These are phyloP conservation scores for Isatis tinctoria DNA, from an alignment of 345 rosid genomes.

Conservation along the genomic window DNA sequence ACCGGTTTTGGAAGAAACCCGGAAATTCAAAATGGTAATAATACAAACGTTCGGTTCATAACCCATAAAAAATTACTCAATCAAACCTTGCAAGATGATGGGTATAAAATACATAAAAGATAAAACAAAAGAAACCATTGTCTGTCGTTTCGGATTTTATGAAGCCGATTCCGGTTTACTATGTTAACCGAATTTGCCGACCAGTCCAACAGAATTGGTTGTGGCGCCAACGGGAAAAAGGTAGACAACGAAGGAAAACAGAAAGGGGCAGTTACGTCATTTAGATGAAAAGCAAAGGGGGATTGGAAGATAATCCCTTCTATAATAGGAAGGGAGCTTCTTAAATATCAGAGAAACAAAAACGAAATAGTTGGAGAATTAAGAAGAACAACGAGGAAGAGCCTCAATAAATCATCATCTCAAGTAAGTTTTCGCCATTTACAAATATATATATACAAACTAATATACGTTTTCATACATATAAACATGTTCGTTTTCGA, in stretches of 20 bases:
- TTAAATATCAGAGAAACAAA: conserved; percentile 5
- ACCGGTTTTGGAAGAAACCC: not conserved
- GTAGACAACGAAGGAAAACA: not conserved
- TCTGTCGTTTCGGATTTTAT: not conserved
- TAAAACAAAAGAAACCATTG: not conserved
- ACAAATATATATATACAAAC: not conserved
- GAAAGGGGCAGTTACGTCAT: conserved; percentile 23
- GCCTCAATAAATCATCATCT: conserved; percentile 7
- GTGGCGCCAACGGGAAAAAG: conserved; percentile 17
- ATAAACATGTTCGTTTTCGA: not conserved
- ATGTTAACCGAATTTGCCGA: conserved; percentile 4
- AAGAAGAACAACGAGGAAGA: conserved; percentile 17
- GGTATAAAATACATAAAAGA: not conserved
- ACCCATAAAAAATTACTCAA: not conserved
- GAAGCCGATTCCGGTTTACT: not conserved
- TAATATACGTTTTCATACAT: not conserved
- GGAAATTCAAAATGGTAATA: not conserved
- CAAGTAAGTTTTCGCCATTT: conserved; percentile 19
- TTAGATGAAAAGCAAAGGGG: not conserved
- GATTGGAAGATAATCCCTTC: conserved; percentile 1
- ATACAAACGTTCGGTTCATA: not conserved
- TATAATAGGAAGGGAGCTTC: conserved; percentile 18
- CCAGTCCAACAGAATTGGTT: conserved; percentile 11
- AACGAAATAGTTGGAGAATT: not conserved
- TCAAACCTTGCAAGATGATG: not conserved